Percentiles rank a stretch among this genome's conserved stretches.
phyloP scores from a whole-genome alignment of 1,284 basidiomycete genomes.

The Trichosporon asahii region DNA sequence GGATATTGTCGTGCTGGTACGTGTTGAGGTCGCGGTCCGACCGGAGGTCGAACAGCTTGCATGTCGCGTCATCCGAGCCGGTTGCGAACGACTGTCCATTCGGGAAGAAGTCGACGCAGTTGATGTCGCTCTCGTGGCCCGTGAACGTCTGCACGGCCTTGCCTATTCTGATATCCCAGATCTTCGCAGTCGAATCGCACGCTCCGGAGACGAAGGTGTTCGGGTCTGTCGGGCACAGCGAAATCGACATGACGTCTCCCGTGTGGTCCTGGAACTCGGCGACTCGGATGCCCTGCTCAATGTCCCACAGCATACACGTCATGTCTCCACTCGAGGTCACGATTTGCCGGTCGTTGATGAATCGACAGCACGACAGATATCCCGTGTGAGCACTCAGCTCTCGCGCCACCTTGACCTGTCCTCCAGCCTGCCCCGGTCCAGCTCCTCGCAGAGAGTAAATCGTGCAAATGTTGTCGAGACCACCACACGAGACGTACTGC shows the following conservation, averaged over 20 bases:
- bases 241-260: conserved; percentile 98
- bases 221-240: conserved; percentile 87
- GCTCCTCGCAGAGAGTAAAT: conserved; percentile 75
- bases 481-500: conserved; percentile 95
- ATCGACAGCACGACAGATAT: conserved; percentile 95
- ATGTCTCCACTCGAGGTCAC: conserved; percentile 97
- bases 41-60: conserved; percentile 94
- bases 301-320: conserved; percentile 99
- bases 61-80: conserved; percentile 97
- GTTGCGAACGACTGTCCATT: conserved; percentile 98
- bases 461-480: conserved; percentile 97
- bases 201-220: conserved; percentile 98
- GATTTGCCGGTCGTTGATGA: conserved; percentile 97
- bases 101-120: conserved; percentile 99
- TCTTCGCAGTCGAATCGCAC: conserved; percentile 94
- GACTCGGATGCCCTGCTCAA: conserved; percentile 90
- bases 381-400: conserved; percentile 96
- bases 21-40: conserved; percentile 94
- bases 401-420: conserved; percentile 59
- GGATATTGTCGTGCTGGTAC: conserved; percentile 96
- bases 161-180: conserved; percentile 97
- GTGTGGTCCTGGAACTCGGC: conserved; percentile 99
- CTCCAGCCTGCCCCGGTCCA: conserved; percentile 43
- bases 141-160: conserved; percentile 98
- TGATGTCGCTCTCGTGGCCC: conserved; percentile 98